Conservation (phyloP, 495 filamentous ascomycete genomes). For the Chaetomidium leptoderma region DNA sequence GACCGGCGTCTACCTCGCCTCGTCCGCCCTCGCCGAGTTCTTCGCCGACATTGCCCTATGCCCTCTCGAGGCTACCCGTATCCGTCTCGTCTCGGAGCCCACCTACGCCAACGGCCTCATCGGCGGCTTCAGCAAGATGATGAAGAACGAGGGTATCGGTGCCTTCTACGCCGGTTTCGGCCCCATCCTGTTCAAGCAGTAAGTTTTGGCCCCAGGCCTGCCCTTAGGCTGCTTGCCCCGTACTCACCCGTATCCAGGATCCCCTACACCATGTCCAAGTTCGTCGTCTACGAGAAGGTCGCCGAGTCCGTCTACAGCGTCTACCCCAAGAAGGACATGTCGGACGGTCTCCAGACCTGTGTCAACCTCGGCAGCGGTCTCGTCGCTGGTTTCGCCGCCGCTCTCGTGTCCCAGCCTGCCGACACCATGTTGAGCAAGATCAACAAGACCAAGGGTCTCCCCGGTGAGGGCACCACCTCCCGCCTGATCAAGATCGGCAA, state of each 20-base stretch:
- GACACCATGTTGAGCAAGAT: slow-evolving; percentile 99
- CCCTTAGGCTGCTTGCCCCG: not conserved
- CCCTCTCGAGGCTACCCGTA: slow-evolving; percentile 90
- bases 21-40: slow-evolving; percentile 80
- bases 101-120: slow-evolving; percentile 79
- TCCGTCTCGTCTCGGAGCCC: slow-evolving; percentile 88
- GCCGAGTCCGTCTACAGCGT: slow-evolving; percentile 67
- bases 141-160: slow-evolving; percentile 75
- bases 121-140: slow-evolving; percentile 79
- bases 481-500: slow-evolving; percentile 94
- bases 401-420: slow-evolving; percentile 92
- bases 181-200: slow-evolving; percentile 94
- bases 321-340: slow-evolving; percentile 73
- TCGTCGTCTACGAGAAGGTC: slow-evolving; percentile 99
- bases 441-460: slow-evolving; percentile 98
- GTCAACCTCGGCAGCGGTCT: slow-evolving; percentile 95
- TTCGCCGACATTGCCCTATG: slow-evolving; percentile 92
- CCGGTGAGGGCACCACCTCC: slow-evolving; percentile 87
- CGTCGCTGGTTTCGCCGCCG: slow-evolving; percentile 95
- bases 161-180: slow-evolving; percentile 95
- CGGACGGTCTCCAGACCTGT: slow-evolving; percentile 70
- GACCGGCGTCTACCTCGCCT: slow-evolving; percentile 83
- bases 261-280: slow-evolving; percentile 99
- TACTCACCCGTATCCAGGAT: slow-evolving; percentile 54
- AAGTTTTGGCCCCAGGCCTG: slow-evolving; percentile 40